Base-by-base conservation (phyloP, 148 eudicot species). In the Heliosperma pusillum region DNA sequence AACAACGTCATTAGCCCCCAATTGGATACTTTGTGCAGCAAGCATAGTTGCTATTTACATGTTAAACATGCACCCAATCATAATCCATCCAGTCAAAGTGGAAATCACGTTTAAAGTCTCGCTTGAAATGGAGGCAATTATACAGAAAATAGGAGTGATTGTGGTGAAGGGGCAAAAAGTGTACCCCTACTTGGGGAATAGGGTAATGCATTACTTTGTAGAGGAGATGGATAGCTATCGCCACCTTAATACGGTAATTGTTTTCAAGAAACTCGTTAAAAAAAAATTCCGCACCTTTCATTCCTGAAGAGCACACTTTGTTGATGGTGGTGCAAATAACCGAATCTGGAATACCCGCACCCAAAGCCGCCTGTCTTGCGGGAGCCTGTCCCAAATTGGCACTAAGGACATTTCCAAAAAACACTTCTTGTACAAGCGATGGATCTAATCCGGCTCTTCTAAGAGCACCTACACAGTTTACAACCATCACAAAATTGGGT, bases 341-440 rank as follows among this genome's bases (percentile, higher is more conserved):
- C 16, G 93, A 80, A 77, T 90, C 77, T 62, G 98, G 98, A 71
- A 91, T 85, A 50, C 98, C 97, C 9, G 98, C 97, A 60, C 97
- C 98, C 60, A 94, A 75, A 17, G 97, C 96, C 57, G 97, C 98
- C 82, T 91, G 98, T 80, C 98, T 86, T 57, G 98, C 98, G 78
- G 98, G 98, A 59, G 98, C 98, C 86, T 94, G 98, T 44, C 98
- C 98, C 82, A 94, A 87, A 81, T 94, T 94, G 59, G 97, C 97
- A 86, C 98, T 90, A 22, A 94, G 91, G 62, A 94, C 98, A 78
- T 94, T 94, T 50, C 98, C 98, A 71, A 93, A 93, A 83, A 89
- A 88, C 73, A 93, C 98, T 86, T 93, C 98, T 77, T 93, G 87
- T 59, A 93, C 97, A 22, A 82, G 70, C 20, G 91, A 86, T 69